These are phyloP conservation scores for Populus hybrid DNA, from an alignment of 441 rosid species.

Conservation along the genomic window DNA sequence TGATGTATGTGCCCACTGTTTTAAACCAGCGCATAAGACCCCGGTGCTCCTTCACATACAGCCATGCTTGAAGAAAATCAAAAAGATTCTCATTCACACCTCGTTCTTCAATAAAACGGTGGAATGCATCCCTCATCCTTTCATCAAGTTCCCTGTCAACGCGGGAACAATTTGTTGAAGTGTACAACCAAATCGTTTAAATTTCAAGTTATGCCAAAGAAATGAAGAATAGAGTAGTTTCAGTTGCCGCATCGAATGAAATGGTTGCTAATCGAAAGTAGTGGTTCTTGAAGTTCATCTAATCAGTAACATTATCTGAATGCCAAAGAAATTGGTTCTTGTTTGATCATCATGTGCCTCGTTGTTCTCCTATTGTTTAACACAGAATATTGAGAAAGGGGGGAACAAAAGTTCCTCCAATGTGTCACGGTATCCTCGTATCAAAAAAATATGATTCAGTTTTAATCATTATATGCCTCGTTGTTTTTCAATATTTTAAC, in stretches of 20 bases:
- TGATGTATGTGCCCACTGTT: slow-evolving; percentile 60
- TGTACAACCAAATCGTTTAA: background rate
- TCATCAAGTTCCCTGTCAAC: slow-evolving; percentile 64
- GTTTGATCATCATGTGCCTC: background rate
- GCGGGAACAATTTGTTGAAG: background rate
- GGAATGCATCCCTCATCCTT: slow-evolving; percentile 70
- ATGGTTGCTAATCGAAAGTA: background rate
- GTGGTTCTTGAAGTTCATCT: background rate
- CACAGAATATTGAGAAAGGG: background rate
- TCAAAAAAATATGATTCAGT: background rate
- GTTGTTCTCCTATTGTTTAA: background rate
- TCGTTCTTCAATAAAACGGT: no score
- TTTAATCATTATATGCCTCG: background rate
- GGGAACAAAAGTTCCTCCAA: background rate
- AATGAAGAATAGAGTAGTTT: background rate
- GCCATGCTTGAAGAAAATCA: no score
- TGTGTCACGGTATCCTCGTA: background rate
- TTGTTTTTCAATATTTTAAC: background rate
- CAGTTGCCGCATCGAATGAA: background rate
- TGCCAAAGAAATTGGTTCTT: background rate
- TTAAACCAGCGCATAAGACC: slow-evolving; percentile 71
- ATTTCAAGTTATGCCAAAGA: background rate
- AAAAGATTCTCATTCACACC: no score
- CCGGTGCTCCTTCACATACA: no score
- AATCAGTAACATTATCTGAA: background rate